Conservation (phyloP, 2,329 filamentous ascomycete genomes). For the Cercospora sesami region DNA sequence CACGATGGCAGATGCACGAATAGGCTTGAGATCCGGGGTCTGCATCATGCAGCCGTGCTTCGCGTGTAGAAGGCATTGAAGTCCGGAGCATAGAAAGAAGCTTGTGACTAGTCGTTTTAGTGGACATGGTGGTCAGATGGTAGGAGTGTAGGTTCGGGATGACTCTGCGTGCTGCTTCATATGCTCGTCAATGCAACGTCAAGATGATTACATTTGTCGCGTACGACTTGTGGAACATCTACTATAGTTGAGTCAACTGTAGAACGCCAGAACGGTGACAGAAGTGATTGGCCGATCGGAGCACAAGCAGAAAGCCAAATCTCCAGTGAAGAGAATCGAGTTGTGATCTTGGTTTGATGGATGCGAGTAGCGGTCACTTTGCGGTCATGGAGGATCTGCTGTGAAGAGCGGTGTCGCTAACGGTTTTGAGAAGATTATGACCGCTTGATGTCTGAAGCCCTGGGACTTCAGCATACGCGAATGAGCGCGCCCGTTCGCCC, state of each 20-base stretch:
- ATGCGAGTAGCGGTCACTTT: neutral
- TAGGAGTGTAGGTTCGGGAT: neutral
- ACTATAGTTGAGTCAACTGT: neutral
- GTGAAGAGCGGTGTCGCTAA: neutral
- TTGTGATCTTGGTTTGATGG: neutral
- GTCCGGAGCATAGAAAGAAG: constrained; percentile 1
- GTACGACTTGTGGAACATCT: neutral
- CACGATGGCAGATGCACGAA: constrained; percentile 10
- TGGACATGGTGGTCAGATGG: neutral
- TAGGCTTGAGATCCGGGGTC: neutral
- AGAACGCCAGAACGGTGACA: neutral
- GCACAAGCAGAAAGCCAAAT: neutral
- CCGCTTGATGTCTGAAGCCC: neutral
- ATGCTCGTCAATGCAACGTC: constrained; percentile 3
- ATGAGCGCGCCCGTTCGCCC: too few relatives aligned
- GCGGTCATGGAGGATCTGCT: neutral
- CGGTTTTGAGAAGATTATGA: constrained; percentile 3
- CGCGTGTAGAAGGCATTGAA: neutral
- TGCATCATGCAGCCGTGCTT: constrained; percentile 5
- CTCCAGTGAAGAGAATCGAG: neutral
- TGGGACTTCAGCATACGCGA: neutral
- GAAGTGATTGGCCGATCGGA: neutral
- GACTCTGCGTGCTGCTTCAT: neutral
- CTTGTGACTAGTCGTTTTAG: neutral
- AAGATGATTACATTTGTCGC: constrained; percentile 12